phyloP scores from a whole-genome alignment of 2,329 filamentous ascomycete genomes.

The Stemphylium lycopersici region DNA sequence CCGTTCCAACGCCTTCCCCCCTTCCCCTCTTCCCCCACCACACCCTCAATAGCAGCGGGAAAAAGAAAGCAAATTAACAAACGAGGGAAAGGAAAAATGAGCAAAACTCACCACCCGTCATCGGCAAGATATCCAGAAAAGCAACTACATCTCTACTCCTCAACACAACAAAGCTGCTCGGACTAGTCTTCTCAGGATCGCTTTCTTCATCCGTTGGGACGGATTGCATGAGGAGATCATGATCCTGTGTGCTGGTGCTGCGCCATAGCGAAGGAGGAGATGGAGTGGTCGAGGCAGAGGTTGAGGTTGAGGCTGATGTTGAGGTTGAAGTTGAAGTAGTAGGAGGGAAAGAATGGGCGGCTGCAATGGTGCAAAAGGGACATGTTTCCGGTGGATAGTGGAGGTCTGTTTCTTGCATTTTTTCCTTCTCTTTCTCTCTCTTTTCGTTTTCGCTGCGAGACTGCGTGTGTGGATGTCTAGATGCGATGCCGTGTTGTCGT shows the following conservation, averaged over 20 bases:
- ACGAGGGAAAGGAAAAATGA: not conserved
- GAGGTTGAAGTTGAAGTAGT: not conserved
- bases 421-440: too few species aligned
- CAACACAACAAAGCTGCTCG: conserved; percentile 68
- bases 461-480: too few species aligned
- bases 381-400: conserved; percentile 55
- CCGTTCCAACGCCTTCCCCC: not conserved
- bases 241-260: conserved; percentile 9
- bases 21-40: not conserved
- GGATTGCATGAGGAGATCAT: conserved; percentile 21
- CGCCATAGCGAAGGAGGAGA: conserved; percentile 1
- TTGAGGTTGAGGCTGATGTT: too few species aligned
- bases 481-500: too few species aligned
- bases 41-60: not conserved
- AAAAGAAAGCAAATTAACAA: not conserved
- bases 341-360: conserved; percentile 52
- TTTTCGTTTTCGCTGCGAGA: too few species aligned
- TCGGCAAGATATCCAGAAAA: conserved; percentile 92
- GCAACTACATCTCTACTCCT: conserved; percentile 79
- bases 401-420: conserved; percentile 40
- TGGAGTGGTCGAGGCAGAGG: conserved; percentile 8
- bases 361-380: conserved; percentile 65
- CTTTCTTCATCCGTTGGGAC: conserved; percentile 36
- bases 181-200: conserved; percentile 39
- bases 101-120: conserved; percentile 66